phyloP scores from a whole-genome alignment of 179 eudicot species.

The Silene noctiflora region DNA sequence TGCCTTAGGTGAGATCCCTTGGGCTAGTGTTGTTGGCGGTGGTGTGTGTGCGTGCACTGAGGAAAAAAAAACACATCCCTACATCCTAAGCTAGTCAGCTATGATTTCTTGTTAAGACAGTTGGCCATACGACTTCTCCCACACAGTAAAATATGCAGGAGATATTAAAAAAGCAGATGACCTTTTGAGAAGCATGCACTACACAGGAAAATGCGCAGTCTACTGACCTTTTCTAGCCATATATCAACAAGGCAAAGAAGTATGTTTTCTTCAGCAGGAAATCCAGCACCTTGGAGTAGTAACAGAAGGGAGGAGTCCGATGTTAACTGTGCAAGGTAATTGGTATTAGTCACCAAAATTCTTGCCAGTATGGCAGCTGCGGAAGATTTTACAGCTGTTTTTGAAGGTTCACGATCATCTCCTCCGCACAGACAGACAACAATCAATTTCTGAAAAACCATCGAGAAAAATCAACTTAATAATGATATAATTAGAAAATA shows the following conservation, averaged over 20 bases:
- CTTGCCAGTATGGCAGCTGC: slow-evolving; percentile 89
- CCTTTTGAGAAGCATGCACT: not conserved
- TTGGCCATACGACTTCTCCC: not conserved
- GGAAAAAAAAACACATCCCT: not conserved
- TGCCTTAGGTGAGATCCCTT: not conserved
- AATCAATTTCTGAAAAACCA: slow-evolving; percentile 69
- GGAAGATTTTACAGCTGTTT: slow-evolving; percentile 79
- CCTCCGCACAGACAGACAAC: slow-evolving; percentile 77
- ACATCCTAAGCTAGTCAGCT: not conserved
- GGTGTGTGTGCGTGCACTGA: not conserved
- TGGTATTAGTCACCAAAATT: slow-evolving; percentile 82
- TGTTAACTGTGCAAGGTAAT: slow-evolving; percentile 84
- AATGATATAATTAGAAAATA: slow-evolving; percentile 14
- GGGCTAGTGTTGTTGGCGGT: not conserved
- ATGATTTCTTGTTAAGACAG: not conserved
- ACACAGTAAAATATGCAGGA: not conserved
- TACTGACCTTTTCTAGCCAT: slow-evolving; percentile 93
- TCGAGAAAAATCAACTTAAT: slow-evolving; percentile 20
- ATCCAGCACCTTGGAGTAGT: slow-evolving; percentile 72
- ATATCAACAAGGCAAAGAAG: slow-evolving; percentile 90
- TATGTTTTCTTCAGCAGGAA: slow-evolving; percentile 70
- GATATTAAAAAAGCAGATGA: not conserved
- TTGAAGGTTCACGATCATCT: slow-evolving; percentile 82
- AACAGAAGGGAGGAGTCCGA: slow-evolving; percentile 61
- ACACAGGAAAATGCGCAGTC: slow-evolving; percentile 2